Evolutionary conservation across 345 rosid species (phyloP).

Genomic region (Salix purpurea): DNA sequence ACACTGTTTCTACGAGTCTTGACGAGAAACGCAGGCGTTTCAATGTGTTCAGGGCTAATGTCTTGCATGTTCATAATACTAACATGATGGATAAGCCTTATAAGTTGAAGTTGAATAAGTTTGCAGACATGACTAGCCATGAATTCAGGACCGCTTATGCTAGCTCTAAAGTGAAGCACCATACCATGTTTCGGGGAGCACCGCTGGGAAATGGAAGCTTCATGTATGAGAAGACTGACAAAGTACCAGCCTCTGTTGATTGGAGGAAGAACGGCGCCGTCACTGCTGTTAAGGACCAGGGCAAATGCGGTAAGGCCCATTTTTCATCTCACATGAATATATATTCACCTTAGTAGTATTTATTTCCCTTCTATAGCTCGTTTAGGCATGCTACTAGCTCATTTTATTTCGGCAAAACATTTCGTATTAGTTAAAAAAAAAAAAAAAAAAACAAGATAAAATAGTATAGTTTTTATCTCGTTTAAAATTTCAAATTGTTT

Average conservation of each 20-base stretch:
- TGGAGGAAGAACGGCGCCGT: conserved; percentile 85
- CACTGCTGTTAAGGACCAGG: conserved; percentile 69
- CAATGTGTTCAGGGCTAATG: conserved; percentile 76
- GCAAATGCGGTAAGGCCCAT: conserved; percentile 57
- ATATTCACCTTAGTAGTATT: background rate
- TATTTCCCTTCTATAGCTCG: background rate
- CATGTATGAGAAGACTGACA: conserved; percentile 44
- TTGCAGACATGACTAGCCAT: conserved; percentile 74
- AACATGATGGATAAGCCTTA: conserved; percentile 65
- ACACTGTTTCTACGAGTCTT: conserved; percentile 59
- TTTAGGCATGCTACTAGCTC: background rate
- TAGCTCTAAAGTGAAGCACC: conserved; percentile 70
- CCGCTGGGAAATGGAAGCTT: conserved; percentile 40
- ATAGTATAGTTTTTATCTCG: too few relatives aligned
- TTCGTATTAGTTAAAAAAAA: too few relatives aligned
- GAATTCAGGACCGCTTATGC: conserved; percentile 60
- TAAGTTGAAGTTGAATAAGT: conserved; percentile 76
- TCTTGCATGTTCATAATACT: conserved; percentile 60
- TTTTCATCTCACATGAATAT: background rate
- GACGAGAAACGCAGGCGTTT: conserved; percentile 61
- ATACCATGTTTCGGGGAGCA: conserved; percentile 49
- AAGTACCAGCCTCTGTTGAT: conserved; percentile 49
- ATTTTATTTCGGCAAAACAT: too few relatives aligned
- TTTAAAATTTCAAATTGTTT: too few relatives aligned
- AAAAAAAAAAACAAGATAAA: too few relatives aligned